Base-by-base conservation (phyloP, 2,329 filamentous ascomycete species). In the Monilinia fructigena region DNA sequence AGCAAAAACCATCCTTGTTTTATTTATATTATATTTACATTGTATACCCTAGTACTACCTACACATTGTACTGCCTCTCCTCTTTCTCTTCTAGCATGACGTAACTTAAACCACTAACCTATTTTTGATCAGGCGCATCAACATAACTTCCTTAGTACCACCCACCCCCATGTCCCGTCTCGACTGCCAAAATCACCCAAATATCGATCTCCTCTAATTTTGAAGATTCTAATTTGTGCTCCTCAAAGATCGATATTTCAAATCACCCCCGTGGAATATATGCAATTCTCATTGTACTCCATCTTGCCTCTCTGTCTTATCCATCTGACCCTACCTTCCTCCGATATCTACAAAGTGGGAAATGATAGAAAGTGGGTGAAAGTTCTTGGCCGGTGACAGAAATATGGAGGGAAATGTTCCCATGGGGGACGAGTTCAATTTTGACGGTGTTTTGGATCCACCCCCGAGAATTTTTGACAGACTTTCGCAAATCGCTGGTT, bases 381-480 rank as follows among this genome's bases (percentile, higher is more conserved):
- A 20, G 18, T 50, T 50, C 14, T 61, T 16, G 42, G 53, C 16
- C 35, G 28, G n/a, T 52, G 65, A 48, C 42, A 52, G 60, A 63
- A 59, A 42, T 38, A 75, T 75, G 74, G 72, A 75, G 55, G 72
- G 70, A 65, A 66, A 63, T 47, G 66, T 70, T 31, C 68, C 66
- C 20, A 59, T 67, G 61, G 70, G 69, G 64, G 71, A 75, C 31
- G 73, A 73, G 54, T 68, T 68, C 72, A 52, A 54, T 47, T 50
- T 58, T 31, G 65, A 52, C n/a, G 81, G 84, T 74, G 84, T 86
- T 73, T 80, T 85, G 73, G 85, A 87, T 75, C 87, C 88, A 67
- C 89, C 89, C 54, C 81, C 83, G 71, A 86, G 88, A 73, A 83
- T 93, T 63, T 89, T 88, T 72, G 89, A 93, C 76, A 86, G 90